Evolutionary conservation across 441 rosid genomes (phyloP).

Genomic region (Populus hybrid): DNA sequence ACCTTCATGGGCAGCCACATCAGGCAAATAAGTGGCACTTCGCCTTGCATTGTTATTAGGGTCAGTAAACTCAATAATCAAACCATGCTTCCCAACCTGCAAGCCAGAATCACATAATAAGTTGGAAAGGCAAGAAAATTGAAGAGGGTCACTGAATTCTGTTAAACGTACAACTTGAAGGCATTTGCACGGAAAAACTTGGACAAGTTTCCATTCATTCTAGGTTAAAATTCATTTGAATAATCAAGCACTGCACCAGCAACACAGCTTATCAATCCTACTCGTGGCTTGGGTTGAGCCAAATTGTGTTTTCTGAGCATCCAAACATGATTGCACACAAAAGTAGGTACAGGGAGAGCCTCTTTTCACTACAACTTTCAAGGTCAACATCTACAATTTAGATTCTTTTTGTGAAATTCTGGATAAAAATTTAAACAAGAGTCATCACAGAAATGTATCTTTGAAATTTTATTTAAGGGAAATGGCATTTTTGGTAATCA

Average conservation of each 20-base stretch:
- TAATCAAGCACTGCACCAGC: not conserved
- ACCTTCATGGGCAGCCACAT: slow-evolving; percentile 98
- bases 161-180: not conserved
- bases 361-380: not conserved
- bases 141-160: not conserved
- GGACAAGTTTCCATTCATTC: not conserved
- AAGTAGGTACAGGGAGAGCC: not conserved
- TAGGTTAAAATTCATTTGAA: not conserved
- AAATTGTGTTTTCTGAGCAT: not conserved
- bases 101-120: slow-evolving; percentile 15
- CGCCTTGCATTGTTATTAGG: slow-evolving; percentile 59
- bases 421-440: too few relatives aligned
- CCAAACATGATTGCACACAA: not conserved
- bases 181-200: not conserved
- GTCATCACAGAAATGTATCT: too few relatives aligned
- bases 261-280: not conserved
- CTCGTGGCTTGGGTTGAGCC: not conserved
- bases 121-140: not conserved
- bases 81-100: slow-evolving; percentile 89
- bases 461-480: not conserved
- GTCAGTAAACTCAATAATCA: slow-evolving; percentile 84
- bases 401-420: not conserved
- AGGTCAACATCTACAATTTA: not conserved
- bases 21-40: slow-evolving; percentile 93
- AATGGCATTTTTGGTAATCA: not conserved